Base-by-base conservation (phyloP, 352 stramenopile species). In the Elongisporangium senticosum region DNA sequence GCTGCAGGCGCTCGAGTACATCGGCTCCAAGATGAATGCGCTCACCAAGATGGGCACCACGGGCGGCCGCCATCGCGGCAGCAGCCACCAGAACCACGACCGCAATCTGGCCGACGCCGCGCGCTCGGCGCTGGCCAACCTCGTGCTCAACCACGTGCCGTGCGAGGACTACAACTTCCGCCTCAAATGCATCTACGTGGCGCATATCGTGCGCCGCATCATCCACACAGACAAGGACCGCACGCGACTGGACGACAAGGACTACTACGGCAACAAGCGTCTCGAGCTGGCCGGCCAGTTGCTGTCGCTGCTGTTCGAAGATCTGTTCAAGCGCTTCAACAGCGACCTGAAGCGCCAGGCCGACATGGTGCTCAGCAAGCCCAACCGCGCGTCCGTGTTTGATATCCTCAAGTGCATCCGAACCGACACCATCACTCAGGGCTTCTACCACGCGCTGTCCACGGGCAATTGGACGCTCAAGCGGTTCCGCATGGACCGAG, bases 221-320 rank as follows among this genome's bases (percentile, higher is more conserved):
- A 74, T 96, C 23, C 80, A 88, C 52, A 95, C 87, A 21, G 84
- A 95, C 68, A 89, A 89, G 64, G 83, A 96, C 63, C 77, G 93
- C 55, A 93, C 83, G 58, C 83, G 80, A 7, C 74, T 99, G 53
- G 97, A 99, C 69, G 97, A 99, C 75, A 99, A 99, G 73, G 98
- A 99, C 76, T 99, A 99, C 76, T 99, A 99, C 66, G 98, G 97
- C 21, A 99, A 99, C 77, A 99, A 99, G 76, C 87, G 98, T 54
- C 74, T 99, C n/a, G 98, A 99, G 69, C 81, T 99, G 21, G 97
- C 97, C 10, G 98, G 98, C 22, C 97, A 98, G 76, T 74, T 99
- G 51, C 82, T 99, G 17, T 98, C 92, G 26, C 74, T 99, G 47
- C 79, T 99, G 14, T 99, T 99, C 81, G 98, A 99, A 74, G 97